Evolutionary conservation across 2,329 filamentous ascomycete genomes (phyloP), one percentile per base, ranked within the genome.

Genomic region (Fusarium coffeatum): DNA sequence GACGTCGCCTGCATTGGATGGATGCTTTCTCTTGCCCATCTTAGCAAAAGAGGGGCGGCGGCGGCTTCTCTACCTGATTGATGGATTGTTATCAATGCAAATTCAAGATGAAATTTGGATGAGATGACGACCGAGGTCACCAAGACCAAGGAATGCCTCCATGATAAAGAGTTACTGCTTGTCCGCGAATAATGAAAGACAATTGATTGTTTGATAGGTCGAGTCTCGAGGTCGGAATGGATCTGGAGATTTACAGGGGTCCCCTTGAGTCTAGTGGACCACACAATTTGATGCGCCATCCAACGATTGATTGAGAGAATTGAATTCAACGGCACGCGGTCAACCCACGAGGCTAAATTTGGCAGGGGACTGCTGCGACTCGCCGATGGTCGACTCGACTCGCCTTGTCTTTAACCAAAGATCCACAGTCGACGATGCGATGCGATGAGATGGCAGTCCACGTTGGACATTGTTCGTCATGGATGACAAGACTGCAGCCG

Each of bases 321-420:
- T 64, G 59, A 66, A 63, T 66, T 56, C 42, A 69, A 71, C 60
- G 68, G 73, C 73, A 75, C 73, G 73, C 68, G 73, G 73, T 61
- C 73, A 74, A 55, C 54, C 72, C 72, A 75, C 70, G 73, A 72
- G 73, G 66, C 73, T 75, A 75, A 72, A 66, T 73, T 55, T 69
- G 73, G 69, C 68, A 70, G 62, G 72, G 71, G 72, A 55, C 59
- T 69, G 64, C 66, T 72, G 55, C 56, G 56, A 57, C 63, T 57
- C 58, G 27, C 55, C 61, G 48, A 50, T 55, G 13, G 32, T 34
- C 42, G 60, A 58, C 41, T 71, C 60, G 58, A 66, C 50, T 71
- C 58, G 67, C 64, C 54, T 58, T 34, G 60, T 43, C 62, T 60
- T 55, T 55, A 37, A 51, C 53, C 55, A 46, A 46, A 66, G 54